Conservation (phyloP, 371 early-diverging fungal species). For the Mucor saturninus region DNA sequence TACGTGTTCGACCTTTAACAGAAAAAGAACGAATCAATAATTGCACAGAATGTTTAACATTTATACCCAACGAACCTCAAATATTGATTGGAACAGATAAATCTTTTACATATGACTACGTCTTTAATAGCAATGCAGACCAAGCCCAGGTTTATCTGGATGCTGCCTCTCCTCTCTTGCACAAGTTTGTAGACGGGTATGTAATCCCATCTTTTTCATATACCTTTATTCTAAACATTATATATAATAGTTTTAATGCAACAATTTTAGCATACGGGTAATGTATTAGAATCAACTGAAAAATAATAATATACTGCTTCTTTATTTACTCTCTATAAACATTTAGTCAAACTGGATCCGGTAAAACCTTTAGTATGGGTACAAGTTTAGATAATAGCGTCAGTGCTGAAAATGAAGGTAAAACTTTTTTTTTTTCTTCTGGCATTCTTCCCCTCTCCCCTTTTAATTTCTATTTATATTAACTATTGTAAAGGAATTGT, state of each 20-base stretch:
- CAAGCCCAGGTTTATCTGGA: slow-evolving; percentile 80
- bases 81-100: slow-evolving; percentile 72
- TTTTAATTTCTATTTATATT: slow-evolving; percentile 2
- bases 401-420: slow-evolving; percentile 49
- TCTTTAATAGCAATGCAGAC: slow-evolving; percentile 72
- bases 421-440: slow-evolving; percentile 1
- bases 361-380: slow-evolving; percentile 99
- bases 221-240: slow-evolving; percentile 7
- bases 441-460: not conserved
- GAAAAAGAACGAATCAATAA: slow-evolving; percentile 77
- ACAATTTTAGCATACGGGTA: slow-evolving; percentile 4
- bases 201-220: not conserved
- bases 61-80: slow-evolving; percentile 70
- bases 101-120: slow-evolving; percentile 89
- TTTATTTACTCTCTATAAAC: slow-evolving; percentile 32
- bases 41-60: slow-evolving; percentile 74
- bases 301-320: not conserved
- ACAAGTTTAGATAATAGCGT: slow-evolving; percentile 62
- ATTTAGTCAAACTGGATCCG: slow-evolving; percentile 50
- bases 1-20: slow-evolving; percentile 82
- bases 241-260: slow-evolving; percentile 71
- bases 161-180: slow-evolving; percentile 76
- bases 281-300: slow-evolving; percentile 49
- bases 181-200: slow-evolving; percentile 90
- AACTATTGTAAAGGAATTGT: slow-evolving; percentile 71